Evolutionary conservation across 805 yeast species (phyloP).

Genomic region (Candida arabinofermentans): DNA sequence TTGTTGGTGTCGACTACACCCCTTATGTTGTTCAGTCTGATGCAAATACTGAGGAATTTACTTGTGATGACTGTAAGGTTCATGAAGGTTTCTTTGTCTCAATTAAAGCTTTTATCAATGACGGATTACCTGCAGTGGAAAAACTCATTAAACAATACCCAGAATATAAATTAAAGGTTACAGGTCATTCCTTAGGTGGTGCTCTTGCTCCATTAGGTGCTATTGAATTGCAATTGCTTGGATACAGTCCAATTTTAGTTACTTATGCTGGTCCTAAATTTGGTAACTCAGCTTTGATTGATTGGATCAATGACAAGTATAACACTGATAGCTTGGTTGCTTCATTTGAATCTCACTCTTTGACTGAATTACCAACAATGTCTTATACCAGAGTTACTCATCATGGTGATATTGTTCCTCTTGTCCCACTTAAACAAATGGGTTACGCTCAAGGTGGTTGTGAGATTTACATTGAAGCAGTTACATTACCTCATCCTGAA

Average conservation of each 20-base stretch:
- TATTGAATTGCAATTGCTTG: constrained; percentile 53
- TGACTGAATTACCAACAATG: constrained; percentile 3
- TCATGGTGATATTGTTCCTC: constrained; percentile 54
- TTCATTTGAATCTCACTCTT: background rate
- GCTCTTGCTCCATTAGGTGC: constrained; percentile 64
- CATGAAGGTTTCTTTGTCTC: constrained; percentile 63
- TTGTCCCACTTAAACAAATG: constrained; percentile 49
- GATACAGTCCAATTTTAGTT: constrained; percentile 50
- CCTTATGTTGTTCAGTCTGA: constrained; percentile 33
- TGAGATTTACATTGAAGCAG: constrained; percentile 42
- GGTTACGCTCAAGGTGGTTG: constrained; percentile 44
- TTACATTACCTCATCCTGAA: constrained; percentile 32
- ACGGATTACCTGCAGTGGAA: constrained; percentile 35
- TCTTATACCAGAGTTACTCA: constrained; percentile 57
- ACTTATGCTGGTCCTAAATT: constrained; percentile 64
- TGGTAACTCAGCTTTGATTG: constrained; percentile 48
- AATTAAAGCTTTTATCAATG: constrained; percentile 36
- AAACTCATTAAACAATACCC: constrained; percentile 35
- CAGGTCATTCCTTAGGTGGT: constrained; percentile 58
- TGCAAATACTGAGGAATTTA: constrained; percentile 16
- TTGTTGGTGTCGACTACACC: constrained; percentile 41
- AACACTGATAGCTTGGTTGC: constrained; percentile 25
- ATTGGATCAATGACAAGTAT: constrained; percentile 50
- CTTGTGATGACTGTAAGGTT: constrained; percentile 50
- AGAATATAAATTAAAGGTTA: constrained; percentile 46